Conservation (phyloP, 352 stramenopile genomes). For the Phytophthora hybrid region DNA sequence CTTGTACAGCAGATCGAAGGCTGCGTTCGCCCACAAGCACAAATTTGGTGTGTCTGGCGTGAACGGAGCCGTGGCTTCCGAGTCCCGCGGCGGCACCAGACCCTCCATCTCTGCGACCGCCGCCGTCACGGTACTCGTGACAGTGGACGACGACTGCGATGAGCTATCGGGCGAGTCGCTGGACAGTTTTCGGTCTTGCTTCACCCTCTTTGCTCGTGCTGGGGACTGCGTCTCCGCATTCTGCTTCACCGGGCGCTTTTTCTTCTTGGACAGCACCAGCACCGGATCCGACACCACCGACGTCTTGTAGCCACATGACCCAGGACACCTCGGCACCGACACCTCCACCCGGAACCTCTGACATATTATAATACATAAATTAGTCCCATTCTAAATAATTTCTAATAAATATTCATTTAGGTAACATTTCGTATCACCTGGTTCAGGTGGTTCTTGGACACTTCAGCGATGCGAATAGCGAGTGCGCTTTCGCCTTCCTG, state of each 20-base stretch:
- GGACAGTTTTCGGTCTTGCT: slow-evolving; percentile 19
- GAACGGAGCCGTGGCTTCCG: slow-evolving; percentile 44
- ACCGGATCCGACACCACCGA: slow-evolving; percentile 60
- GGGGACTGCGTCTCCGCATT: slow-evolving; percentile 44
- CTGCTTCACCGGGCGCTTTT: slow-evolving; percentile 73
- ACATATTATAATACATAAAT: neutral
- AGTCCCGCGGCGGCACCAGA: slow-evolving; percentile 23
- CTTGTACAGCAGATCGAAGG: slow-evolving; percentile 75
- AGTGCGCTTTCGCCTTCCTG: slow-evolving; percentile 60
- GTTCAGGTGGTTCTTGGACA: slow-evolving; percentile 89
- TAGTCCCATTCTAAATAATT: neutral
- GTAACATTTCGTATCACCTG: slow-evolving; percentile 38
- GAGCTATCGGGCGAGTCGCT: slow-evolving; percentile 1
- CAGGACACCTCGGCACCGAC: slow-evolving; percentile 50
- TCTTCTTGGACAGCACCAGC: slow-evolving; percentile 78
- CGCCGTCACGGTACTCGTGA: slow-evolving; percentile 22
- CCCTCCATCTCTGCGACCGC: slow-evolving; percentile 47
- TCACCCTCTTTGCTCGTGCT: slow-evolving; percentile 58
- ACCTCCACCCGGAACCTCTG: slow-evolving; percentile 74
- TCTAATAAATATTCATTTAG: neutral
- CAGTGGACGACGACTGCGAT: slow-evolving; percentile 34
- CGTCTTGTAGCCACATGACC: slow-evolving; percentile 24
- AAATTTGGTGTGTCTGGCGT: slow-evolving; percentile 50
- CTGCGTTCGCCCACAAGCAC: slow-evolving; percentile 78
- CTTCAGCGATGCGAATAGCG: slow-evolving; percentile 76